phyloP scores from a whole-genome alignment of 192 early-diverging fungal species.

The Podila clonocystis region DNA sequence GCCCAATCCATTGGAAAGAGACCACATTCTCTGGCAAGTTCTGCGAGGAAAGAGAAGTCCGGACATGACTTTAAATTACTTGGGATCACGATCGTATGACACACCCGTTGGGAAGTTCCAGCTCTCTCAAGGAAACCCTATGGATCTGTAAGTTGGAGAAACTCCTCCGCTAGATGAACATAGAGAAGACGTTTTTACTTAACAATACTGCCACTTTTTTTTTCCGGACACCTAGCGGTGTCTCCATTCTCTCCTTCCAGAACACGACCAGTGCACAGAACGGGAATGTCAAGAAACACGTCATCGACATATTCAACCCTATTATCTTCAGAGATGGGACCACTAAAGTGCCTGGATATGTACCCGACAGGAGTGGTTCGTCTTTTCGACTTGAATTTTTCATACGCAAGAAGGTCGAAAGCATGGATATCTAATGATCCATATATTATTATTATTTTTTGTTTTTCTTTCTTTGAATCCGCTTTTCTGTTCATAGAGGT shows the following conservation, averaged over 20 bases:
- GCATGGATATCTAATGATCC: not conserved
- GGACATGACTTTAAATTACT: slow-evolving; percentile 10
- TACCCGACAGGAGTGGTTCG: slow-evolving; percentile 15
- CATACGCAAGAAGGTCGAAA: not conserved
- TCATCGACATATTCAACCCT: slow-evolving; percentile 7
- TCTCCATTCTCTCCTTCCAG: slow-evolving; percentile 29
- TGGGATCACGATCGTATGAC: slow-evolving; percentile 3
- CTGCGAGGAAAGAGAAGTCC: slow-evolving; percentile 18
- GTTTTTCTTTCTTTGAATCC: not conserved
- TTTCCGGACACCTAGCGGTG: not conserved
- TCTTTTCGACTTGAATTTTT: not conserved
- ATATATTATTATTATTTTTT: not conserved
- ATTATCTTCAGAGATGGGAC: slow-evolving; percentile 17
- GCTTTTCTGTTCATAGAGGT: slow-evolving; percentile 8
- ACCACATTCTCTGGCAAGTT: slow-evolving; percentile 1
- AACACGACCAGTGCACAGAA: slow-evolving; percentile 13
- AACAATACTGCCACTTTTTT: not conserved
- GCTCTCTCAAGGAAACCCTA: slow-evolving; percentile 1
- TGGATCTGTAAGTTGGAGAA: not conserved
- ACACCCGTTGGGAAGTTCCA: slow-evolving; percentile 24
- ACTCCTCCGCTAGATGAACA: not conserved
- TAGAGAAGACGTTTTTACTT: not conserved
- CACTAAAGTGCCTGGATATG: slow-evolving; percentile 11
- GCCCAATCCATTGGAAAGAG: slow-evolving; percentile 1
- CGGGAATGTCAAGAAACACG: not conserved